Evolutionary conservation across 805 yeast genomes (phyloP), one percentile per base, ranked within the genome.

Genomic region (Starmerella geochares): DNA sequence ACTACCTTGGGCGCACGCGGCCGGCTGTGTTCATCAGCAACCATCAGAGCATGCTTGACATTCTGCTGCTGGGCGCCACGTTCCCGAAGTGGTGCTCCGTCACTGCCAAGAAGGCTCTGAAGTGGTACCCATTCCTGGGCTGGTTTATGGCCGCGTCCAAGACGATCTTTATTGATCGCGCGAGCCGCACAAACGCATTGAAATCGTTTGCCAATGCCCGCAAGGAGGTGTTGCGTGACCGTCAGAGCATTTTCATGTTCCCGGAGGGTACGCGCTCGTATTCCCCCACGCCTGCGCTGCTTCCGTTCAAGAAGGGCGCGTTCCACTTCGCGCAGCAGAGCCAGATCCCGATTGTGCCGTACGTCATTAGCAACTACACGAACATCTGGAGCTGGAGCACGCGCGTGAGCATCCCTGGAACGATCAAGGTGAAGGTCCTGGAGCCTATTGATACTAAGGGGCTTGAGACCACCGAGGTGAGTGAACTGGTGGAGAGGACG

Each of bases 221-320:
- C 47, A 65, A 67, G 10, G 71, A 71, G 23, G 72, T 92, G 65
- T 80, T 79, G 62, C 61, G 65, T 4, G 71, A 79, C 44, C 78
- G 79, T 61, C 80, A 88, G 59, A 85, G 83, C 14, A 73, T 92
- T 21, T 92, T 81, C 75, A 79, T 92, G 69, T 92, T 88, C 73
- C 96, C 97, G 23, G 99, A 92, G 67, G 99, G 99, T 24, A 92
- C 98, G 2, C 78, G 99, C 67, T 86, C 96, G 0, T 83, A 81
- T 56, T 68, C 83, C 10, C 67, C 76, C 21, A 73, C 73, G 31
- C 81, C 94, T 46, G 78, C 73, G 3, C 68, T 92, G 64, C 73
- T 86, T 45, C 94, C 95, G 0, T 86, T 92, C 70, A 92, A 92
- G 67, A 92, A 92, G 65, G 99, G 99, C 49, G 96, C 97, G 0